These are phyloP conservation scores for Metarhizium humberi DNA, from an alignment of 2,329 filamentous ascomycete genomes.

Conservation along the genomic window DNA sequence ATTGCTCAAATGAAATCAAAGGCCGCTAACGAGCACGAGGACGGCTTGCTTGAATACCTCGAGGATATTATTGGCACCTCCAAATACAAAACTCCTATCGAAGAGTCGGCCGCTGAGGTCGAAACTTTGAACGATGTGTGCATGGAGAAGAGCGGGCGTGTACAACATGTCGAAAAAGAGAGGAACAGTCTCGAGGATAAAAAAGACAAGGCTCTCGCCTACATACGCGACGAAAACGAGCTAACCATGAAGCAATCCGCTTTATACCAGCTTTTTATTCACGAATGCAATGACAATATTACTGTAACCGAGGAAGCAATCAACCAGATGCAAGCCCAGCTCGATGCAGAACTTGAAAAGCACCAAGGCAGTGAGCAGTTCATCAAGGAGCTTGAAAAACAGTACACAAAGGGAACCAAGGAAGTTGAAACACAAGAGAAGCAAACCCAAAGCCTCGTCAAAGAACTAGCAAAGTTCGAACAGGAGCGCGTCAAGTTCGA, in stretches of 20 bases:
- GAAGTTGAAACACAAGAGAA: constrained; percentile 79
- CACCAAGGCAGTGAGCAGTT: constrained; percentile 82
- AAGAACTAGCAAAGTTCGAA: constrained; percentile 87
- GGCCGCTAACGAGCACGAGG: constrained; percentile 88
- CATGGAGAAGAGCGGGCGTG: constrained; percentile 86
- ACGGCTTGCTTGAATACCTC: constrained; percentile 89
- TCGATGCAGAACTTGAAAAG: constrained; percentile 82
- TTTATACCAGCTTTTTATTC: constrained; percentile 84
- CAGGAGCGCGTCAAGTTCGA: constrained; percentile 97
- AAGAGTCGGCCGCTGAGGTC: constrained; percentile 83
- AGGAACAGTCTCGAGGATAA: constrained; percentile 89
- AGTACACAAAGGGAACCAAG: constrained; percentile 73
- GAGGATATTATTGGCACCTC: constrained; percentile 99
- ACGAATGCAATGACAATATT: constrained; percentile 82
- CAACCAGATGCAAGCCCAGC: constrained; percentile 76
- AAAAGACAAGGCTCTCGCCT: constrained; percentile 88
- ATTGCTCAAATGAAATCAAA: constrained; percentile 99
- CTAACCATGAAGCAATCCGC: constrained; percentile 81
- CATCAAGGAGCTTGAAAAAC: constrained; percentile 82
- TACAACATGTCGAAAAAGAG: constrained; percentile 97
- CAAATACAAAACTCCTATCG: constrained; percentile 95
- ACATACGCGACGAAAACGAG: constrained; percentile 88
- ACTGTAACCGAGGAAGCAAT: constrained; percentile 84
- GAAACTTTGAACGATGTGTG: constrained; percentile 92
- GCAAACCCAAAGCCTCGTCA: constrained; percentile 65